A percentile compares a stretch with the other conserved stretches of the same genome.
Evolutionary conservation across 139 green algal species (phyloP).

Genomic region (Chlamydomonas schloesseri): DNA sequence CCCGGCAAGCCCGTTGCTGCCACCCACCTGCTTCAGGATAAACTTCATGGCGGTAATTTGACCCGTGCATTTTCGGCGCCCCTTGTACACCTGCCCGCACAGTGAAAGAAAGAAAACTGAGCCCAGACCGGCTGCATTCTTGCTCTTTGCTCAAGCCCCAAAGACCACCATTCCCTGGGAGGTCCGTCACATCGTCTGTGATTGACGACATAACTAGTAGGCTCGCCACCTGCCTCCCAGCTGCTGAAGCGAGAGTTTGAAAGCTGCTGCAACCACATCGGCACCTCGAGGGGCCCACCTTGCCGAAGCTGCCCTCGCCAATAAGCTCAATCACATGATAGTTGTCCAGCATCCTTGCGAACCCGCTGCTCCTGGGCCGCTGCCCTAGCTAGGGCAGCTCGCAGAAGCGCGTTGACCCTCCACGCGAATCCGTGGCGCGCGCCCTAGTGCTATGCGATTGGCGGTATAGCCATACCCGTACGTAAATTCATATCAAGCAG

Average conservation of each 20-base stretch:
- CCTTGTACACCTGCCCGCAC: constrained; percentile 94
- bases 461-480: no score
- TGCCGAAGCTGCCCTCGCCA: constrained; percentile 96
- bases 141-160: not conserved
- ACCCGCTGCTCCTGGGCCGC: no score
- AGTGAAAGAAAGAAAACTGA: not conserved
- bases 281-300: constrained; percentile 65
- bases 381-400: no score
- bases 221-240: not conserved
- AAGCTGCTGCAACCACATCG: not conserved
- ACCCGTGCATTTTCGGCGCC: constrained; percentile 86
- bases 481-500: no score
- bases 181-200: no score
- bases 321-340: constrained; percentile 95
- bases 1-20: no score
- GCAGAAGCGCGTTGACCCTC: no score
- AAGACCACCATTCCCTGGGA: not conserved
- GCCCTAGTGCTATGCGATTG: no score
- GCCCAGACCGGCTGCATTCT: no score
- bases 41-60: constrained; percentile 99
- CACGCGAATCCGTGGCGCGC: no score
- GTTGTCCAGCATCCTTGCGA: constrained; percentile 77
- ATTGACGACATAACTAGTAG: not conserved
- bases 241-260: not conserved
- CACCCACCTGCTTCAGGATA: constrained; percentile 90